Percentiles rank a stretch among this genome's conserved stretches.
Evolutionary conservation across 106 monocot genomes (phyloP).

Genomic region (Acanthochlamys bracteata): DNA sequence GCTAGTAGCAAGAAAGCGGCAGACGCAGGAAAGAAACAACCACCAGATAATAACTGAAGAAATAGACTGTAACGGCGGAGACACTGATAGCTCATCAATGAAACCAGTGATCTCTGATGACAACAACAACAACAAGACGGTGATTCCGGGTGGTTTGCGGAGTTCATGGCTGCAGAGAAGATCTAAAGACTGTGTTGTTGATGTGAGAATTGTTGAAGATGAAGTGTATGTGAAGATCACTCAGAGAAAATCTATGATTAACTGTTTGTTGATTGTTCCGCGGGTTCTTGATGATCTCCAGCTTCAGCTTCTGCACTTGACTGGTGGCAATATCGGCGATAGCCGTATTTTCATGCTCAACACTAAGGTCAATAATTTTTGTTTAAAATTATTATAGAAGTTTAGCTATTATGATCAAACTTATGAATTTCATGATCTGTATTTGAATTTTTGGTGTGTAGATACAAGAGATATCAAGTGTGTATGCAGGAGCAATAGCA

Average conservation of each 20-base stretch:
- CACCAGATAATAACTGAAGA: not conserved
- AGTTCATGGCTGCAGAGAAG: constrained; percentile 76
- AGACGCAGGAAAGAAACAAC: constrained; percentile 10
- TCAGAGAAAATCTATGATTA: constrained; percentile 22
- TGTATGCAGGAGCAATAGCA: constrained; percentile 70
- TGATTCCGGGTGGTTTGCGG: constrained; percentile 14
- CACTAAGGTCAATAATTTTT: constrained; percentile 37
- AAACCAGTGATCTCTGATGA: constrained; percentile 4
- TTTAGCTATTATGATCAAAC: too few species aligned
- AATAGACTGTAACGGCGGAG: constrained; percentile 13
- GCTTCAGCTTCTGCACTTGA: constrained; percentile 64
- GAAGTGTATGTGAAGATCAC: constrained; percentile 79
- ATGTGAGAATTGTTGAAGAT: constrained; percentile 82
- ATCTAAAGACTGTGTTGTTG: constrained; percentile 47
- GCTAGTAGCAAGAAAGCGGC: constrained; percentile 46
- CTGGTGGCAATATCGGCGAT: constrained; percentile 71
- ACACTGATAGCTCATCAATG: constrained; percentile 31
- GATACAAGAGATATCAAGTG: constrained; percentile 47
- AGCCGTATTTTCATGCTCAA: constrained; percentile 70
- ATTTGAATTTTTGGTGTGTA: constrained; percentile 17
- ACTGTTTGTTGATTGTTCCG: constrained; percentile 35
- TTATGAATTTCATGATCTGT: too few species aligned
- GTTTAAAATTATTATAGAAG: too few species aligned
- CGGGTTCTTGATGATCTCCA: constrained; percentile 47
- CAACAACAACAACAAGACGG: not conserved